These are phyloP conservation scores for Leptographium galeiforme DNA, from an alignment of 2,329 filamentous ascomycete genomes.

Conservation along the genomic window DNA sequence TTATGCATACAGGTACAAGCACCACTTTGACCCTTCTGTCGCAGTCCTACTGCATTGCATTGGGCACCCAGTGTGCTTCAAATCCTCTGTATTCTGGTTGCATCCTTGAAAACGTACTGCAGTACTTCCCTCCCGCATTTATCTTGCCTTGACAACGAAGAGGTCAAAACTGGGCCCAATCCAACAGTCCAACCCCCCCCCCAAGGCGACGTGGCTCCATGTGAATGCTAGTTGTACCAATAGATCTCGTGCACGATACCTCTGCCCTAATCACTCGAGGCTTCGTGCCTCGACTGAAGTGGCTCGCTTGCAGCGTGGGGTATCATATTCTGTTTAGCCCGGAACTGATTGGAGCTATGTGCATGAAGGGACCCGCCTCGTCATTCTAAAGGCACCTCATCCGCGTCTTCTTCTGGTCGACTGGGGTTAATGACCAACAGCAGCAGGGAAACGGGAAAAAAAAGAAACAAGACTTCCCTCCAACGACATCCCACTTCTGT, in stretches of 20 bases:
- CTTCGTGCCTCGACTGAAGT: constrained; percentile 13
- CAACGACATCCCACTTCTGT: not conserved
- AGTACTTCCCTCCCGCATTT: too few species aligned
- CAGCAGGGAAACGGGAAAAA: not conserved
- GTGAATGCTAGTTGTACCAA: constrained; percentile 19
- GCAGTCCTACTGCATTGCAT: not conserved
- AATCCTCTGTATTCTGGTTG: too few species aligned
- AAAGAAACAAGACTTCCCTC: not conserved
- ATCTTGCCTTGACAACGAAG: not conserved
- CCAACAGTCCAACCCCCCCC: not conserved
- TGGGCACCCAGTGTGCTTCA: too few species aligned
- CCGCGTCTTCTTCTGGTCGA: not conserved
- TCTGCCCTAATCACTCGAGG: constrained; percentile 18
- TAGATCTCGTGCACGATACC: constrained; percentile 19
- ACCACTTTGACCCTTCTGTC: not conserved
- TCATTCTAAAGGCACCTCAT: not conserved
- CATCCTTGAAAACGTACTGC: too few species aligned
- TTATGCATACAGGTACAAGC: too few species aligned
- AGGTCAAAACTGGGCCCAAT: not conserved
- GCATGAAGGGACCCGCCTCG: constrained; percentile 7
- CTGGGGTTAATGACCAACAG: not conserved
- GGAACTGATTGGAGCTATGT: constrained; percentile 8
- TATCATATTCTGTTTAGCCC: constrained; percentile 5
- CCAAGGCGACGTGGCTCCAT: constrained; percentile 25
- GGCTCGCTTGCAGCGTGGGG: constrained; percentile 16